Percentiles rank a stretch among this genome's conserved stretches.
phyloP scores from a whole-genome alignment of 345 rosid genomes.

The Noccaea caerulescens region DNA sequence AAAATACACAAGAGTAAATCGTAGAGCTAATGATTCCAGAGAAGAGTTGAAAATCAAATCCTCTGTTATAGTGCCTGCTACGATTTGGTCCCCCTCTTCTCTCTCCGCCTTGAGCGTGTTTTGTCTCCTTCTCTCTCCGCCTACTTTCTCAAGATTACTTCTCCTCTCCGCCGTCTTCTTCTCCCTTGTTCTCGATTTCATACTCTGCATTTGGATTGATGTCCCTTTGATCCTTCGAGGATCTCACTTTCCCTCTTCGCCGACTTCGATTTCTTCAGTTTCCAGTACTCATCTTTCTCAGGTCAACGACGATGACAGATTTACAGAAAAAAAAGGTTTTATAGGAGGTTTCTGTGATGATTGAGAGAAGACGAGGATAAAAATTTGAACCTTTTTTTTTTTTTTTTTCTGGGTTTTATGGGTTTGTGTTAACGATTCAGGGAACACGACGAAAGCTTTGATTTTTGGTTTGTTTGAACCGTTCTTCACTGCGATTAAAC shows the following conservation, averaged over 20 bases:
- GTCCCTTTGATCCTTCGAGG: slow-evolving; percentile 34
- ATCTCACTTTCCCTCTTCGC: slow-evolving; percentile 18
- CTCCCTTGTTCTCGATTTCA: slow-evolving; percentile 15
- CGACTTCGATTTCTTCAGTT: slow-evolving; percentile 14
- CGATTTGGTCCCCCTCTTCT: slow-evolving; percentile 33
- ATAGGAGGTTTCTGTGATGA: neutral
- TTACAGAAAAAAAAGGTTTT: neutral
- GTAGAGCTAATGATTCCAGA: slow-evolving; percentile 38
- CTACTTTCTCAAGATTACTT: slow-evolving; percentile 23
- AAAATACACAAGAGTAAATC: neutral
- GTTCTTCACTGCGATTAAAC: slow-evolving; percentile 36
- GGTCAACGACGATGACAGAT: slow-evolving; percentile 30
- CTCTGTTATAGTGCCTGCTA: slow-evolving; percentile 32
- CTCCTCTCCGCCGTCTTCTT: slow-evolving; percentile 17
- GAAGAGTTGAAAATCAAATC: slow-evolving; percentile 38
- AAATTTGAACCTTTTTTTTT: slow-evolving; percentile 4
- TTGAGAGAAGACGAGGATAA: neutral
- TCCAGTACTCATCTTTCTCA: slow-evolving; percentile 17
- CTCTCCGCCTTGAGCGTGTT: slow-evolving; percentile 34
- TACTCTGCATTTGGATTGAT: slow-evolving; percentile 43
- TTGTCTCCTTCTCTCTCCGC: slow-evolving; percentile 38
- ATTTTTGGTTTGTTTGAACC: slow-evolving; percentile 1
- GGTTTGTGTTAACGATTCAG: slow-evolving; percentile 10
- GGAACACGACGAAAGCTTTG: slow-evolving; percentile 25
- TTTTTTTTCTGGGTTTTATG: slow-evolving; percentile 11